A percentile compares a stretch with the other conserved stretches of the same genome.
Conservation (phyloP, 2,329 filamentous ascomycete genomes). For the Penicillium vulpinum region DNA sequence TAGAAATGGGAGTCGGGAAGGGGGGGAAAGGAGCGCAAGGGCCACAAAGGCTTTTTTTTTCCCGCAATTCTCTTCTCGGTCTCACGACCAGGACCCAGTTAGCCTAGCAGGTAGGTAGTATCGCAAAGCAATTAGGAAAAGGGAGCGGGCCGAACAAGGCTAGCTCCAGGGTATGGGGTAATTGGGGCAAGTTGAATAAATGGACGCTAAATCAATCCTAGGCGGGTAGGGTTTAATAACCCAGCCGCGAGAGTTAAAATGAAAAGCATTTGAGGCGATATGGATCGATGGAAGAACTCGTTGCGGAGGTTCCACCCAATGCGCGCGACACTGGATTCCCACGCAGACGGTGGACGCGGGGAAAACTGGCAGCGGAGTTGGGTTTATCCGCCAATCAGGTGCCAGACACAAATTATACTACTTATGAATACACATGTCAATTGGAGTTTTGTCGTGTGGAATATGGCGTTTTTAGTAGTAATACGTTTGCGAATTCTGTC, state of each 20-base stretch:
- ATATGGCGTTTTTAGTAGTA: background rate
- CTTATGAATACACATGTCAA: background rate
- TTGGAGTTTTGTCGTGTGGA: background rate
- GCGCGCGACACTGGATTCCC: conserved; percentile 7
- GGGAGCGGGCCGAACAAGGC: background rate
- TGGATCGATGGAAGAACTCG: conserved; percentile 16
- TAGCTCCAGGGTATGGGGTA: conserved; percentile 8
- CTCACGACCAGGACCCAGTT: background rate
- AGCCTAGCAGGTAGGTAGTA: background rate
- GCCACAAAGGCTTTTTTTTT: background rate
- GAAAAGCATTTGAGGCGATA: conserved; percentile 10
- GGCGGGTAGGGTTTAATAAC: conserved; percentile 14
- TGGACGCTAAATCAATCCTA: background rate
- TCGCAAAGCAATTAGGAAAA: background rate
- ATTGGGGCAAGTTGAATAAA: background rate
- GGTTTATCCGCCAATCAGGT: conserved; percentile 41
- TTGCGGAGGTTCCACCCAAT: conserved; percentile 7
- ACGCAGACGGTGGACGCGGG: conserved; percentile 23
- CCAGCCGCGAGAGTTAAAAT: background rate
- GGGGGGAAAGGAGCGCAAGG: background rate
- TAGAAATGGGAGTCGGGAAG: background rate
- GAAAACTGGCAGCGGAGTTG: conserved; percentile 17
- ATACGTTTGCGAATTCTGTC: background rate
- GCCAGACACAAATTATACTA: background rate
- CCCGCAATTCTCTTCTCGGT: background rate